Conservation (phyloP, 2,329 filamentous ascomycete genomes). For the Sphaerulina musiva region DNA sequence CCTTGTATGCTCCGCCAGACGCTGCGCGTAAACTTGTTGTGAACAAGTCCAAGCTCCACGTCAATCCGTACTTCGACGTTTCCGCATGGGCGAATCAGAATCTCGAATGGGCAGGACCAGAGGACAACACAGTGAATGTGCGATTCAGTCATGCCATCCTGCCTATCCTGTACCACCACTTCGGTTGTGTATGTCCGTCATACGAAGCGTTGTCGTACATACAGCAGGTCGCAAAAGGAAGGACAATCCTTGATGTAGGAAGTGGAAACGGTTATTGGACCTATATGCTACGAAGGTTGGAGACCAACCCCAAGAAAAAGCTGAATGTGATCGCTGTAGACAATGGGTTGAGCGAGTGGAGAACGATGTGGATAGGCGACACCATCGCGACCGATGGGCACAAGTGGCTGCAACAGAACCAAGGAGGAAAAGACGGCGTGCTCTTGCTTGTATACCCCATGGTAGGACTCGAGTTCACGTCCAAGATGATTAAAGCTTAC, state of each 20-base stretch:
- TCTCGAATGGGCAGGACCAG: conserved; percentile 60
- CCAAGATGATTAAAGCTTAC: conserved; percentile 55
- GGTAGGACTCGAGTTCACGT: conserved; percentile 61
- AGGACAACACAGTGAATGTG: conserved; percentile 46
- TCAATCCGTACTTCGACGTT: conserved; percentile 63
- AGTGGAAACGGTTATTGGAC: conserved; percentile 72
- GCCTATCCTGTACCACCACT: conserved; percentile 71
- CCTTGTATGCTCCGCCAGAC: conserved; percentile 48
- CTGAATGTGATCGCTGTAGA: conserved; percentile 55
- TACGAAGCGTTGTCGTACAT: conserved; percentile 60
- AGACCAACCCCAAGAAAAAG: conserved; percentile 36
- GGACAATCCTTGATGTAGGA: conserved; percentile 58
- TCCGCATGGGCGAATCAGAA: conserved; percentile 59
- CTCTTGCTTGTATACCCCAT: conserved; percentile 68
- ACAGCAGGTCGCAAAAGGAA: conserved; percentile 46
- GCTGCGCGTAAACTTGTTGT: conserved; percentile 29
- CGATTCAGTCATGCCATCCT: conserved; percentile 60
- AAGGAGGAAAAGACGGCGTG: conserved; percentile 50
- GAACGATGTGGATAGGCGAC: conserved; percentile 62
- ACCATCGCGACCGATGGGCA: conserved; percentile 57
- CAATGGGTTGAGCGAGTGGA: conserved; percentile 61
- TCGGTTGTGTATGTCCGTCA: conserved; percentile 64
- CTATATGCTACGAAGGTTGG: conserved; percentile 59
- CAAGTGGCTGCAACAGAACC: conserved; percentile 49
- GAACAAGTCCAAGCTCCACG: conserved; percentile 40